Conservation (phyloP, 2,329 filamentous ascomycete species). For the Ophiosphaerella korrae region DNA sequence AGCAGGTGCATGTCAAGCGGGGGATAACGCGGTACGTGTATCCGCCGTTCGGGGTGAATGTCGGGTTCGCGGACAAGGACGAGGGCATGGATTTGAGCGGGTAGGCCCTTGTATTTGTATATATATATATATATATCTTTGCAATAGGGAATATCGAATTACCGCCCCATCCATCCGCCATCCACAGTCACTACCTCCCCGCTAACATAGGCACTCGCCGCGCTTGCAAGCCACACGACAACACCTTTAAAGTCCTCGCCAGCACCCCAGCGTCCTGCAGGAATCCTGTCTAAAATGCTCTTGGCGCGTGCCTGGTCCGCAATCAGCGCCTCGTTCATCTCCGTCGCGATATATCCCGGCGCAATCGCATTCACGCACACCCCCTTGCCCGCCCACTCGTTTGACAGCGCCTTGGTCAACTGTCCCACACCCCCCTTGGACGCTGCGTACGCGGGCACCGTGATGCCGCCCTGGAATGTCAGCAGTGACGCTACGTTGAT, state of each 20-base stretch:
- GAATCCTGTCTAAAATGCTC: slow-evolving; percentile 80
- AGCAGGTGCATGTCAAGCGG: slow-evolving; percentile 53
- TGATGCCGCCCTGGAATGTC: slow-evolving; percentile 84
- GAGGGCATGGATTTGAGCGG: slow-evolving; percentile 44
- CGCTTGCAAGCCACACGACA: slow-evolving; percentile 76
- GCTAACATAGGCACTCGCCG: slow-evolving; percentile 78
- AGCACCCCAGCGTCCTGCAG: slow-evolving; percentile 79
- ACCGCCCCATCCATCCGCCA: slow-evolving; percentile 92
- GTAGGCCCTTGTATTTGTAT: slow-evolving; percentile 10
- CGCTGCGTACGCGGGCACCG: slow-evolving; percentile 85
- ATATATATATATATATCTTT: too few relatives aligned
- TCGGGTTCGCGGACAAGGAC: slow-evolving; percentile 56
- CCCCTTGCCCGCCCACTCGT: slow-evolving; percentile 82
- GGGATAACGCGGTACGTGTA: slow-evolving; percentile 56
- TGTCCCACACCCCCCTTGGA: slow-evolving; percentile 85
- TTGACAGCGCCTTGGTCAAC: slow-evolving; percentile 81
- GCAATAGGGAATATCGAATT: neutral
- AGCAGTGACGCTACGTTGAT: slow-evolving; percentile 86
- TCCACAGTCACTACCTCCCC: slow-evolving; percentile 85
- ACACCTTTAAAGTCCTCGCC: slow-evolving; percentile 89
- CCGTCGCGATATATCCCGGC: slow-evolving; percentile 89
- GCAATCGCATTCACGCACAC: slow-evolving; percentile 88
- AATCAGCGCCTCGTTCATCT: slow-evolving; percentile 88
- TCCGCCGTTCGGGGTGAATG: slow-evolving; percentile 55
- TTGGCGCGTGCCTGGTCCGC: slow-evolving; percentile 70